A percentile compares a stretch with the other conserved stretches of the same genome.
phyloP scores from a whole-genome alignment of 768 basidiomycete species.

The Cystofilobasidium bisporidii region DNA sequence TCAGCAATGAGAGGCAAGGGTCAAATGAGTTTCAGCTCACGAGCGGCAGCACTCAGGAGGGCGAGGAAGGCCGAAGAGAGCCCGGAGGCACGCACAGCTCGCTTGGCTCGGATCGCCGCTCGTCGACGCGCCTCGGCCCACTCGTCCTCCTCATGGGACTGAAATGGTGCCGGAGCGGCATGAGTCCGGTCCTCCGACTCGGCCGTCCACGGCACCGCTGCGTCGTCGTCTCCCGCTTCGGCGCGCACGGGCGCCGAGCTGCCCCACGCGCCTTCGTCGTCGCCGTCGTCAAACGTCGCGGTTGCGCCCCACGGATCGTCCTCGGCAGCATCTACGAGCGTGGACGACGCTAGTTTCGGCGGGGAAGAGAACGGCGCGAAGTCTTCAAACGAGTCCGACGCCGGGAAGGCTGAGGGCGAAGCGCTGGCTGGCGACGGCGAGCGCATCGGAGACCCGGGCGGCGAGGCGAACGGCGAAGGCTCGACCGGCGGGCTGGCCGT shows the following conservation, averaged over 20 bases:
- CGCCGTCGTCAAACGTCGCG: background rate
- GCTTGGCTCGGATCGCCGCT: conserved; percentile 8
- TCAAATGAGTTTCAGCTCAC: too few species aligned
- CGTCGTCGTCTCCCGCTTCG: background rate
- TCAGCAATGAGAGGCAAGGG: background rate
- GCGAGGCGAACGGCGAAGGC: background rate
- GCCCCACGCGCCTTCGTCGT: background rate
- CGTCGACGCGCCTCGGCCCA: conserved; percentile 18
- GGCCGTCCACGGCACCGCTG: background rate
- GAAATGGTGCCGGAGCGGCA: too few species aligned
- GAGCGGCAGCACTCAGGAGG: too few species aligned
- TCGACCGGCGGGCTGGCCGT: background rate
- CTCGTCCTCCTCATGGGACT: conserved; percentile 7
- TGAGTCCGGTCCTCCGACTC: background rate
- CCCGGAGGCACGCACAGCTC: conserved; percentile 21
- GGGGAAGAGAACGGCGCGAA: conserved; percentile 12
- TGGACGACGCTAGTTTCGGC: background rate
- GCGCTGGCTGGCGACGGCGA: background rate
- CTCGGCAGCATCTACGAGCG: background rate
- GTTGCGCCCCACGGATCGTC: conserved; percentile 14
- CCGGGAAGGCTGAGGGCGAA: background rate
- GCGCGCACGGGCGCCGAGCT: background rate
- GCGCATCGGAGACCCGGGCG: too few species aligned
- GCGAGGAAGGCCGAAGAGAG: too few species aligned
- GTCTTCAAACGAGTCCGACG: conserved; percentile 17